Evolutionary conservation across 805 yeast genomes (phyloP), one percentile per base, ranked within the genome.

Genomic region (Metschnikowia reukaufii): DNA sequence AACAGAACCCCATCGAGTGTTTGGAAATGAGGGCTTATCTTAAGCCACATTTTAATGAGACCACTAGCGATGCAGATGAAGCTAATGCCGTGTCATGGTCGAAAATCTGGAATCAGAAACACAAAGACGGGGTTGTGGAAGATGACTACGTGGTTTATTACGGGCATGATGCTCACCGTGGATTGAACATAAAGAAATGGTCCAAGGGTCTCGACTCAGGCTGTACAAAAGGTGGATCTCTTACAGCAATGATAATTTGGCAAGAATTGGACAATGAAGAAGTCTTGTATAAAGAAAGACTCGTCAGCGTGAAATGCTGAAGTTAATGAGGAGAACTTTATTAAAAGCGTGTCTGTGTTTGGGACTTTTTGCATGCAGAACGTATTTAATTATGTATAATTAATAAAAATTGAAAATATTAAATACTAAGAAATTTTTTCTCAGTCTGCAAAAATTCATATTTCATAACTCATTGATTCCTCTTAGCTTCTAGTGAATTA

Each of bases 111-210:
- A 77, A 79, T 52, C 53, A 60, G 36, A 69, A 70, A 48, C 81
- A 76, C 54, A 62, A 64, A 43, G 54, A 61, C 50, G 34, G 65
- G 59, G 45, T 54, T 48, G 35, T 65, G 62, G 51, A 68, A 55
- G 61, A 64, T 56, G 39, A 70, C 43, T 35, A 43, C 15, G 69
- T 76, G 18, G 89, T 88, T 3, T 81, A 80, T 57, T 91, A 91
- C 61, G 98, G 97, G 1, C 98, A 91, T 61, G 95, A 88, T 61
- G 95, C 97, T 3, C 73, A 81, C 45, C 70, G 83, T 45, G 96
- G 97, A 1, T 75, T 90, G 41, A 81, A 78, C 45, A 52, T 83
- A 41, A 77, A 77, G 53, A 76, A 78, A 50, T 88, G 73, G 63
- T 74, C 96, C 3, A 81, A 79, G 57, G 98, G 97, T 0, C 67